Evolutionary conservation across 2,329 filamentous ascomycete genomes (phyloP).

Genomic region (Diaporthe sp.): DNA sequence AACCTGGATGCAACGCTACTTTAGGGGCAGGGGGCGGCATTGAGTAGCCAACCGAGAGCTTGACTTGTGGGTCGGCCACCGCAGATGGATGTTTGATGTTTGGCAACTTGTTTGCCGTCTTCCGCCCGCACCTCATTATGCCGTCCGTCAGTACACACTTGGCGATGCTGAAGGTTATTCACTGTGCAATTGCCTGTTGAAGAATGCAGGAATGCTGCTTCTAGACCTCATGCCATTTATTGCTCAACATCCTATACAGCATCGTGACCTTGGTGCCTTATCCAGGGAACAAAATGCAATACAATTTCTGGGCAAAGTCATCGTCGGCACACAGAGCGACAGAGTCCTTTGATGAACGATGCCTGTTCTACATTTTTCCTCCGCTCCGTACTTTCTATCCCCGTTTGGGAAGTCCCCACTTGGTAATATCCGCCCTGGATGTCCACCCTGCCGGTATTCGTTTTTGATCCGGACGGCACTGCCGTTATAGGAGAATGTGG

Average conservation of each 20-base stretch:
- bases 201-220: not conserved
- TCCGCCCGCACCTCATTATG: not conserved
- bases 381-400: conserved; percentile 1
- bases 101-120: not conserved
- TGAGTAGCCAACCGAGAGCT: conserved; percentile 1
- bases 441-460: not conserved
- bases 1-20: not conserved
- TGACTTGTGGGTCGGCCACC: conserved; percentile 12
- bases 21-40: not conserved
- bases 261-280: too few relatives aligned
- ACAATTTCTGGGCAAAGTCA: not conserved
- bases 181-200: not conserved
- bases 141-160: not conserved
- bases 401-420: conserved; percentile 3
- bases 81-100: not conserved
- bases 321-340: not conserved
- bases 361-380: not conserved
- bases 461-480: conserved; percentile 14
- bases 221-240: not conserved
- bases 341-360: not conserved
- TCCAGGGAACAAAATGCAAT: not conserved
- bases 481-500: not conserved
- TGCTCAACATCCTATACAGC: not conserved
- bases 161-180: not conserved
- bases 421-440: conserved; percentile 15